Base-by-base conservation (phyloP, 2,329 filamentous ascomycete species). In the Hyphodiscus sp. region DNA sequence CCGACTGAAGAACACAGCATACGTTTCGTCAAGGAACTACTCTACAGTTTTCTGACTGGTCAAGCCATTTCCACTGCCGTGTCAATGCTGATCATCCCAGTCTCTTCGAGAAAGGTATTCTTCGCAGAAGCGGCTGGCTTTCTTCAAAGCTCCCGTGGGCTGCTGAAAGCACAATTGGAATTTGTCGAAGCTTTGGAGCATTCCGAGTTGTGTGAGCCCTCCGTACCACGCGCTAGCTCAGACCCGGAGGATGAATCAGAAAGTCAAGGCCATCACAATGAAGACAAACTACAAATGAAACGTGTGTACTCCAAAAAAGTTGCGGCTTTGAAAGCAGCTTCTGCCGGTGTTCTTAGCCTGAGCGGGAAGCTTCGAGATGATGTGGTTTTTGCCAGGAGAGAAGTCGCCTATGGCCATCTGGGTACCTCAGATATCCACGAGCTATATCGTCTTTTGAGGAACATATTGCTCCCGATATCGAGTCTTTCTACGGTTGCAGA, bases 401-500 rank as follows among this genome's bases (percentile, higher is more conserved):
- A 91, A 59, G 69, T 87, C 13, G 85, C 85, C 0, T 79, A 80
- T 62, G 86, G 86, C 1, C 83, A 83, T 59, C 69, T 89, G 7
- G 77, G 78, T 1, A 78, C 84, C 0, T 78, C 83, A 51, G 85
- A 89, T 57, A 69, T 89, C 4, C 75, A 82, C 49, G 70, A 78
- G 30, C 74, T 86, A 1, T 81, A 79, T 61, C 76, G 75, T 47
- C 72, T 80, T 7, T 65, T 89, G 20, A 77, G 83, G 20, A 70
- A 73, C 9, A 76, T 86, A 20, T 75, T 85, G 67, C 74, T 87
- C 15, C 86, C 87, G 0, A 70, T 86, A 19, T 72, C 82, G 2
- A 85, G 86, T 0, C 74, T 90, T 43, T 80, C 78, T 44, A 86
- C 85, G 1, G 76, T 89, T 8, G 80, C 86, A 38, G 85, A 89